Percentiles rank a stretch among this genome's conserved stretches.
Conservation (phyloP, 495 filamentous ascomycete species). For the Chaetomium cochliodes region DNA sequence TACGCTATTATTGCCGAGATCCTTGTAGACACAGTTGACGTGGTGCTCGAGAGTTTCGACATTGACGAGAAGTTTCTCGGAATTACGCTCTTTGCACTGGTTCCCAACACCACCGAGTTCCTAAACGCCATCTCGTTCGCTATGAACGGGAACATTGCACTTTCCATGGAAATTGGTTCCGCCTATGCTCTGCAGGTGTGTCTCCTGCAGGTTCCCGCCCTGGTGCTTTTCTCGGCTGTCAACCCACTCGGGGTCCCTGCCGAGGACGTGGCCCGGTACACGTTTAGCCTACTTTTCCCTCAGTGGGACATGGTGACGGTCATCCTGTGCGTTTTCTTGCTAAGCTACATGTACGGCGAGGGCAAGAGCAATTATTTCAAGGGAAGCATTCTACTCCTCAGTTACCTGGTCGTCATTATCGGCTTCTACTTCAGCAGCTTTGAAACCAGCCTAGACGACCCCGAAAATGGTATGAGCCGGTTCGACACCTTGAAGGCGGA, state of each 20-base stretch:
- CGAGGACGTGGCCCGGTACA: conserved; percentile 65
- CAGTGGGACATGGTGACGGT: conserved; percentile 99
- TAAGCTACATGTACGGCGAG: conserved; percentile 97
- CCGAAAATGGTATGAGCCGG: conserved; percentile 60
- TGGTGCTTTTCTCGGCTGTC: conserved; percentile 84
- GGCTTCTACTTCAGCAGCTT: conserved; percentile 89
- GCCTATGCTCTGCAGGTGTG: conserved; percentile 97
- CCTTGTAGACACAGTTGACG: conserved; percentile 91
- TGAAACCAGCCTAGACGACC: conserved; percentile 57
- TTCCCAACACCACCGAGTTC: conserved; percentile 98
- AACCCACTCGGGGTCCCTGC: conserved; percentile 41
- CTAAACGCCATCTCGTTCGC: conserved; percentile 98
- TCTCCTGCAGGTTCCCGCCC: conserved; percentile 89
- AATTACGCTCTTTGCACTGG: conserved; percentile 93
- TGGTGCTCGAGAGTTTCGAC: conserved; percentile 81
- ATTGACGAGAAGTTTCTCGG: conserved; percentile 98
- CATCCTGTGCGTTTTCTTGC: conserved; percentile 93
- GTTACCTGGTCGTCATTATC: conserved; percentile 86
- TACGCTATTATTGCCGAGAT: conserved; percentile 98
- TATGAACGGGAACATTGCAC: conserved; percentile 99
- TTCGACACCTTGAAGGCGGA: conserved; percentile 65
- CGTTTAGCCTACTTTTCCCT: conserved; percentile 93
- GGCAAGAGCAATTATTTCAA: conserved; percentile 95
- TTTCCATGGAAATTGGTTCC: conserved; percentile 98
- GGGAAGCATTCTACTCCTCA: conserved; percentile 89